Conservation (phyloP, 2,329 filamentous ascomycete species). For the Ilyonectria mors-panacis region DNA sequence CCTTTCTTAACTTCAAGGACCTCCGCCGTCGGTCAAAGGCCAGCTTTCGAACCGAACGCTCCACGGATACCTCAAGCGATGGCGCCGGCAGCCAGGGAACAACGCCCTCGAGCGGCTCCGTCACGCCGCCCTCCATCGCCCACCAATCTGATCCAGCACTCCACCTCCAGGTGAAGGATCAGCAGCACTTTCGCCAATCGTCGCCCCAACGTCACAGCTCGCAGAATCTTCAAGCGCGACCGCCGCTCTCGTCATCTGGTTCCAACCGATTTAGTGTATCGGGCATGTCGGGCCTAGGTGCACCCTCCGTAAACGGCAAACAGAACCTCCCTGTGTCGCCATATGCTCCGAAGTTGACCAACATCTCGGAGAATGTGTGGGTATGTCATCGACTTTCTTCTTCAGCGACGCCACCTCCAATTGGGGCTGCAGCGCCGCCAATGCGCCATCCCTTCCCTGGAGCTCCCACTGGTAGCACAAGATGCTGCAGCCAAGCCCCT, state of each 20-base stretch:
- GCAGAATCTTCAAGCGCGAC: slow-evolving; percentile 52
- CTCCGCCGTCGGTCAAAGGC: slow-evolving; percentile 83
- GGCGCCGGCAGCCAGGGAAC: slow-evolving; percentile 70
- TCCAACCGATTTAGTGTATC: slow-evolving; percentile 75
- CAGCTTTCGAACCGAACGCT: slow-evolving; percentile 78
- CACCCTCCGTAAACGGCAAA: slow-evolving; percentile 68
- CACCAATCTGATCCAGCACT: slow-evolving; percentile 76
- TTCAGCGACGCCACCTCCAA: slow-evolving; percentile 24
- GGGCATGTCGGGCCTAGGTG: slow-evolving; percentile 74
- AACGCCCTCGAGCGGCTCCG: slow-evolving; percentile 76
- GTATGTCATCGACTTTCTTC: slow-evolving; percentile 66
- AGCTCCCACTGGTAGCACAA: slow-evolving; percentile 21
- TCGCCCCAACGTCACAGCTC: slow-evolving; percentile 39
- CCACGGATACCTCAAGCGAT: slow-evolving; percentile 74
- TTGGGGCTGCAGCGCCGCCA: slow-evolving; percentile 27
- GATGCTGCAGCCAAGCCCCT: slow-evolving; percentile 28
- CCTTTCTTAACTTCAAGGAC: slow-evolving; percentile 79
- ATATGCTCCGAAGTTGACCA: slow-evolving; percentile 85
- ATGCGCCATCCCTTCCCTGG: slow-evolving; percentile 32
- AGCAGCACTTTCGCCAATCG: slow-evolving; percentile 37
- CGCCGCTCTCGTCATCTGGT: slow-evolving; percentile 56
- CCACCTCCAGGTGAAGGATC: slow-evolving; percentile 71
- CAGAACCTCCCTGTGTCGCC: slow-evolving; percentile 77
- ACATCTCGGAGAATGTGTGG: slow-evolving; percentile 87
- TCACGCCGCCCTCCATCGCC: slow-evolving; percentile 82